Evolutionary conservation across 805 yeast genomes (phyloP).

Genomic region (Candida awuae): DNA sequence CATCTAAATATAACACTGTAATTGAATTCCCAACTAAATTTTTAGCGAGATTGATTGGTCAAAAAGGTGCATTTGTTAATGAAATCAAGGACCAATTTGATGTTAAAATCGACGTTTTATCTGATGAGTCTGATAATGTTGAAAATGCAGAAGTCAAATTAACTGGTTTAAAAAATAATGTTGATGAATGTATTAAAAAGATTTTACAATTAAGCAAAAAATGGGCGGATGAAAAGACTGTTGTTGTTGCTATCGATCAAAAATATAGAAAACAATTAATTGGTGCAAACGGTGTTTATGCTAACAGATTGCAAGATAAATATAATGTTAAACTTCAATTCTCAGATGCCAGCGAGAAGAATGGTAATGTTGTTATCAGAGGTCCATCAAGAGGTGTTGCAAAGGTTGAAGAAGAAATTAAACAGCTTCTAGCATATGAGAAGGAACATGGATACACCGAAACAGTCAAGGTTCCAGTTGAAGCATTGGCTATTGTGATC

Average conservation of each 20-base stretch:
- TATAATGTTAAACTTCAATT: conserved; percentile 76
- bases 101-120: conserved; percentile 62
- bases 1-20: conserved; percentile 35
- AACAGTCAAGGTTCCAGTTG: conserved; percentile 57
- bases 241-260: conserved; percentile 59
- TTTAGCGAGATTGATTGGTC: conserved; percentile 81
- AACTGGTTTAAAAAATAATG: conserved; percentile 73
- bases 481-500: conserved; percentile 75
- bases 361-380: conserved; percentile 61
- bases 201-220: conserved; percentile 54
- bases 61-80: conserved; percentile 70
- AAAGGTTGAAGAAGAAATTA: conserved; percentile 75
- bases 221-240: conserved; percentile 75
- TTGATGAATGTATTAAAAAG: conserved; percentile 58
- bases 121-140: conserved; percentile 38
- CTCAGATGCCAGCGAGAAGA: conserved; percentile 36
- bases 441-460: conserved; percentile 72
- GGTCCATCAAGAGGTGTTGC: conserved; percentile 90
- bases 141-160: conserved; percentile 46
- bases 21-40: conserved; percentile 58
- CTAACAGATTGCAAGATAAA: conserved; percentile 78
- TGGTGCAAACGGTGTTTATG: conserved; percentile 77
- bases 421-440: conserved; percentile 78
- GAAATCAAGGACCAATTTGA: conserved; percentile 64
- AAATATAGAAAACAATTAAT: conserved; percentile 75